Evolutionary conservation across 2,329 filamentous ascomycete genomes (phyloP).

Genomic region (Dothistroma septosporum): DNA sequence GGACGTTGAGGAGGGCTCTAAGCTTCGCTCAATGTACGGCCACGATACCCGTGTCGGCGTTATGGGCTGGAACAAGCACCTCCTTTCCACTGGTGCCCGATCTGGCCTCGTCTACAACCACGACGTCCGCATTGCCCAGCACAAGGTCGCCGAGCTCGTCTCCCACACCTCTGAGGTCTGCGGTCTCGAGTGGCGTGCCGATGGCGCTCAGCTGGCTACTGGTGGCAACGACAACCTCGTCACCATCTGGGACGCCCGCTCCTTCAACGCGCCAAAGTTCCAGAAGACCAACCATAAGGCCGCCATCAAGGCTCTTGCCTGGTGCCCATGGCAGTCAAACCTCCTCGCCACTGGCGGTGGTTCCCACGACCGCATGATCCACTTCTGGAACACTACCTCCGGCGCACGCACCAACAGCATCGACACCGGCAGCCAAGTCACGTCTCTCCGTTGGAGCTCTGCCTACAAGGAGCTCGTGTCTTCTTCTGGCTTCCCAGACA

Average conservation of each 20-base stretch:
- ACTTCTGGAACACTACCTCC: slow-evolving; percentile 99
- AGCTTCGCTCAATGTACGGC: slow-evolving; percentile 97
- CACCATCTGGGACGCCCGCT: slow-evolving; percentile 97
- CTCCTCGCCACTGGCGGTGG: slow-evolving; percentile 93
- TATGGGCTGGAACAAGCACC: slow-evolving; percentile 99
- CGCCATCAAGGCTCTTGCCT: slow-evolving; percentile 94
- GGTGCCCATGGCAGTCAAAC: slow-evolving; percentile 99
- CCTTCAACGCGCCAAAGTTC: slow-evolving; percentile 90
- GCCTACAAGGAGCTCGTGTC: slow-evolving; percentile 97
- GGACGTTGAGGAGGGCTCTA: slow-evolving; percentile 91
- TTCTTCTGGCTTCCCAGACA: slow-evolving; percentile 97
- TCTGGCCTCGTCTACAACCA: slow-evolving; percentile 97
- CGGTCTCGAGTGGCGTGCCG: slow-evolving; percentile 93
- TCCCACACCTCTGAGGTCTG: slow-evolving; percentile 98
- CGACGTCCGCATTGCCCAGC: slow-evolving; percentile 92
- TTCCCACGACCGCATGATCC: slow-evolving; percentile 94
- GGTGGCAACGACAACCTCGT: slow-evolving; percentile 99
- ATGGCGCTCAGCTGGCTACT: slow-evolving; percentile 93
- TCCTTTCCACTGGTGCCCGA: slow-evolving; percentile 89
- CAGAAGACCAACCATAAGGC: slow-evolving; percentile 99
- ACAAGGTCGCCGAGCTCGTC: slow-evolving; percentile 96
- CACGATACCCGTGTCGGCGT: slow-evolving; percentile 95
- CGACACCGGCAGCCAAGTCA: slow-evolving; percentile 96
- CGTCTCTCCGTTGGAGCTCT: slow-evolving; percentile 91
- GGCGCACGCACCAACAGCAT: slow-evolving; percentile 98